Percentiles rank a stretch among this genome's conserved stretches.
phyloP scores from a whole-genome alignment of 2,329 filamentous ascomycete genomes.

The Coleophoma cylindrospora region DNA sequence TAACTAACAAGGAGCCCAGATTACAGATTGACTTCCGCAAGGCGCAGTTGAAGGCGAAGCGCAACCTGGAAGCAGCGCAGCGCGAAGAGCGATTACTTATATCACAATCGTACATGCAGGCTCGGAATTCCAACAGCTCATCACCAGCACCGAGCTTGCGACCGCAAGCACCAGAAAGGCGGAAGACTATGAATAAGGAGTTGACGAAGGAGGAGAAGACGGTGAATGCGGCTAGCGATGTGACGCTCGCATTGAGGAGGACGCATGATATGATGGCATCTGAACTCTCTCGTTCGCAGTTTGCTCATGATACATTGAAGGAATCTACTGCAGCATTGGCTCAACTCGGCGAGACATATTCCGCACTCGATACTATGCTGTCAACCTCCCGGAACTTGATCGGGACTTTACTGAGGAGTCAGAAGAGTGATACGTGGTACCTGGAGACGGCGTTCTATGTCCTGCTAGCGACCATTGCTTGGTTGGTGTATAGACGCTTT shows the following conservation, averaged over 20 bases:
- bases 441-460: constrained; percentile 85
- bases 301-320: constrained; percentile 82
- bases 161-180: constrained; percentile 3
- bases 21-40: constrained; percentile 62
- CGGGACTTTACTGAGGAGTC: constrained; percentile 72
- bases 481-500: constrained; percentile 80
- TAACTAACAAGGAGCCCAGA: constrained; percentile 4
- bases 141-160: constrained; percentile 31
- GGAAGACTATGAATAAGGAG: constrained; percentile 10
- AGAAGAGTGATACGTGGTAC: constrained; percentile 98
- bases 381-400: constrained; percentile 70
- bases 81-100: constrained; percentile 72
- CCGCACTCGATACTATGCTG: constrained; percentile 71
- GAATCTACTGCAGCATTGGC: constrained; percentile 80
- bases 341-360: constrained; percentile 77
- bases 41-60: constrained; percentile 75
- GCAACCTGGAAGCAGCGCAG: constrained; percentile 67
- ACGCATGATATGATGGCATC: constrained; percentile 83
- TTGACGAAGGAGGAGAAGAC: constrained; percentile 61
- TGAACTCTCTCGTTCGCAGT: constrained; percentile 81
- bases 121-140: constrained; percentile 28
- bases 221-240: constrained; percentile 72
- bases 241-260: constrained; percentile 76
- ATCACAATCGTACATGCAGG: constrained; percentile 57
- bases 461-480: constrained; percentile 69